Percentiles rank a stretch among this genome's conserved stretches.
These are phyloP conservation scores for Agaricus sinodeliciosus DNA, from an alignment of 768 basidiomycete genomes.

Conservation along the genomic window DNA sequence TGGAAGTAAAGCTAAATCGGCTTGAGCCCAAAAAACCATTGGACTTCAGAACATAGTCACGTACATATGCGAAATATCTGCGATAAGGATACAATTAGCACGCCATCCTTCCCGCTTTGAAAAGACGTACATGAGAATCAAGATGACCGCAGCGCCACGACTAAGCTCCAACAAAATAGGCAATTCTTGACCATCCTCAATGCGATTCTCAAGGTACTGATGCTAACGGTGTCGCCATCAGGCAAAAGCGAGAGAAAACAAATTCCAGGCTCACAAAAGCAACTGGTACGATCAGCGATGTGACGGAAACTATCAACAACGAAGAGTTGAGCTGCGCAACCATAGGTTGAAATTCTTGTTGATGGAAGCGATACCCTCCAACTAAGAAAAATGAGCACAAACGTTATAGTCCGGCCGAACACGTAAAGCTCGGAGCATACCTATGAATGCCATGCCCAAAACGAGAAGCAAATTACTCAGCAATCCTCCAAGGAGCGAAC, in stretches of 20 bases:
- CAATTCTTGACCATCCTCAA: constrained; percentile 30
- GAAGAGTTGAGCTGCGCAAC: constrained; percentile 59
- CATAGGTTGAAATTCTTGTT: constrained; percentile 48
- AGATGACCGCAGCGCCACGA: constrained; percentile 40
- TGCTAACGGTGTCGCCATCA: constrained; percentile 18
- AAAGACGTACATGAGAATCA: constrained; percentile 34
- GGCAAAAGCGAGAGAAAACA: constrained; percentile 14
- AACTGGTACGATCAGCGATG: constrained; percentile 60
- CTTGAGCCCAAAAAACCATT: not conserved
- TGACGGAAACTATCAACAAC: constrained; percentile 62
- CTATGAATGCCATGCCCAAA: constrained; percentile 75
- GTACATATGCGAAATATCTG: constrained; percentile 24
- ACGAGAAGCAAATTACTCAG: constrained; percentile 76
- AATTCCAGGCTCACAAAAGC: constrained; percentile 38
- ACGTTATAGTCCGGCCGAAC: not conserved
- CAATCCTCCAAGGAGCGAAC: constrained; percentile 43
- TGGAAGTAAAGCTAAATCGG: constrained; percentile 40
- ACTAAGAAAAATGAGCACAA: constrained; percentile 17
- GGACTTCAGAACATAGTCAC: not conserved
- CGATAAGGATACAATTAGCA: constrained; percentile 4
- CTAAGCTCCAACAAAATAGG: constrained; percentile 36
- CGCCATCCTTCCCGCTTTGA: not conserved
- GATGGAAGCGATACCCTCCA: constrained; percentile 41
- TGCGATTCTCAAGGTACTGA: constrained; percentile 27
- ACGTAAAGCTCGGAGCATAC: constrained; percentile 46